Evolutionary conservation across 768 basidiomycete species (phyloP), one percentile per base, ranked within the genome.

Genomic region (Phylloporus rhodoxanthus): DNA sequence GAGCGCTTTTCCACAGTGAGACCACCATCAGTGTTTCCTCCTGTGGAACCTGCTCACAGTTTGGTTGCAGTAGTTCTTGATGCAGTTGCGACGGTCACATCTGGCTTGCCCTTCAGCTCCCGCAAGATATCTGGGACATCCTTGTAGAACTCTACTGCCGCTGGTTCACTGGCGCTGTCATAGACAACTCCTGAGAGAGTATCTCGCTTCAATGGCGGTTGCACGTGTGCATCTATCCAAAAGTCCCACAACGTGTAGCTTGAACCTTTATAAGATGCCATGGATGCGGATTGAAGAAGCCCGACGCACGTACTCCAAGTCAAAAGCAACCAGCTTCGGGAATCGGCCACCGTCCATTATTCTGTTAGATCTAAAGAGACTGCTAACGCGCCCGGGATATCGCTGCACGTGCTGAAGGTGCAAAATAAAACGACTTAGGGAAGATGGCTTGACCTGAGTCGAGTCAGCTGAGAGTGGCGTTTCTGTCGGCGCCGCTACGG

Each of bases 211-310:
- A 87, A 66, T 7, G 85, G 81, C 26, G 76, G 78, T 38, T 75
- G 69, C 45, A 87, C 74, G 63, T 91, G 85, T 15, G 82, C 82
- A 64, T 93, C 91, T 45, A 92, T 84, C 90, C 89, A 91, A 14
- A 91, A 72, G 50, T 84, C 79, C 90, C 89, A 92, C 6, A 92
- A 72, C 0, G 91, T 92, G 64, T 87, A 91, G 61, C 89, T 90
- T 53, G 30, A 7, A 51, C 41, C 15, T 13, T 46, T 3, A n/a
- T 57, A 26, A 54, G 47, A 36, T 30, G 40, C 13, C 32, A 13
- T 21, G 10, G 42, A 29, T 4, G 21, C 11, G 23, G n/a, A 23
- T n/a, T n/a, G n/a, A 33, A 23, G 21, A 28, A 21, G 47, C n/a
- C 20, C 15, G 28, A 62, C 17, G 29, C 5, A 61, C 78, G 44